phyloP scores from a whole-genome alignment of 441 rosid species.

The Corymbia calophylla region DNA sequence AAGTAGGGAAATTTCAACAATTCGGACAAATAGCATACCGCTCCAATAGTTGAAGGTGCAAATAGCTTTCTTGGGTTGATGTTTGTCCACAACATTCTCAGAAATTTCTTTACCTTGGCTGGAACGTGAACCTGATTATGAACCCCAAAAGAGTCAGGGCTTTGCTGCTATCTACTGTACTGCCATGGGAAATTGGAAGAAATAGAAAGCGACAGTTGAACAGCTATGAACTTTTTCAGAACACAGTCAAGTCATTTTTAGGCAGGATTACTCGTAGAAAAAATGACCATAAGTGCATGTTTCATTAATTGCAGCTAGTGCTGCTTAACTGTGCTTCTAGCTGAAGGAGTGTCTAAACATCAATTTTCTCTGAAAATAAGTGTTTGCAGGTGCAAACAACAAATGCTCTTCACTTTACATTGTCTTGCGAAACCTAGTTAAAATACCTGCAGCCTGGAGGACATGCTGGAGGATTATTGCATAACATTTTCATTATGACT shows the following conservation, averaged over 20 bases:
- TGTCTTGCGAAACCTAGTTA: not conserved
- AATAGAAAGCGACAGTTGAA: not conserved
- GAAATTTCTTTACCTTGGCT: conserved; percentile 15
- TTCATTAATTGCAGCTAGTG: not conserved
- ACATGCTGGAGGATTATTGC: not conserved
- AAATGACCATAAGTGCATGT: not conserved
- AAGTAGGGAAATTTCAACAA: not conserved
- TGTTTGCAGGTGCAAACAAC: not conserved
- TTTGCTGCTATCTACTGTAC: not conserved
- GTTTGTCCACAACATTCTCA: conserved; percentile 15
- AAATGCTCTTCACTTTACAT: not conserved
- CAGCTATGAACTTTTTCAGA: not conserved
- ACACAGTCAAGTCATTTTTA: not conserved
- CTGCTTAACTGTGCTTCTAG: not conserved
- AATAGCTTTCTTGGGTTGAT: conserved; percentile 46
- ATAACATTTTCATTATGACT: not conserved
- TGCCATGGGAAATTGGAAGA: not conserved
- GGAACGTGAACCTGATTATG: conserved; percentile 23
- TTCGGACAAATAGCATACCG: conserved; percentile 29
- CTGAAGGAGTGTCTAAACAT: not conserved
- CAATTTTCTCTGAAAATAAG: not conserved
- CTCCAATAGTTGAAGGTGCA: conserved; percentile 73
- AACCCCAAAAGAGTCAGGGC: not conserved
- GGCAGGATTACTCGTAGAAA: not conserved
- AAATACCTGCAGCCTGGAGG: not conserved